These are phyloP conservation scores for Cystobasidium sp. DNA, from an alignment of 1,284 basidiomycete species.

Conservation along the genomic window DNA sequence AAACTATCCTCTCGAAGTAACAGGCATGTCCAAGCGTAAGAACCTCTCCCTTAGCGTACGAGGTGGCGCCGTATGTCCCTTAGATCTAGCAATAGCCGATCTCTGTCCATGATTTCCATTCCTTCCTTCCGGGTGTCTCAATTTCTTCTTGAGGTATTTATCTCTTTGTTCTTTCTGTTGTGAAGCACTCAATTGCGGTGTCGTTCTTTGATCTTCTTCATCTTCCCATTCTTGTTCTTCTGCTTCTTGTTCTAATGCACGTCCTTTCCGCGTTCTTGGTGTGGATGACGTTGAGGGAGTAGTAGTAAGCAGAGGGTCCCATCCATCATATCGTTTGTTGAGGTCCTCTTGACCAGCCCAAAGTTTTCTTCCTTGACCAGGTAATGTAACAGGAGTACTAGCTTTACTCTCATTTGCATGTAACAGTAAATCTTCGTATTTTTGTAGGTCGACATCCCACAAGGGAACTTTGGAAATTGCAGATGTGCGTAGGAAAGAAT, in stretches of 20 bases:
- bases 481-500: constrained; percentile 31
- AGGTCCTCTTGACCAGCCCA: constrained; percentile 43
- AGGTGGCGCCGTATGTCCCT: constrained; percentile 37
- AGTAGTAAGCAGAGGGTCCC: not conserved
- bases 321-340: not conserved
- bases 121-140: constrained; percentile 27
- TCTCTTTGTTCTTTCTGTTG: constrained; percentile 19
- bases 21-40: constrained; percentile 19
- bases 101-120: constrained; percentile 31
- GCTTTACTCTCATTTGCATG: not conserved
- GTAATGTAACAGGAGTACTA: constrained; percentile 25
- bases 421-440: constrained; percentile 18
- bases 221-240: constrained; percentile 16
- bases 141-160: constrained; percentile 18
- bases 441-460: constrained; percentile 25
- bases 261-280: not conserved
- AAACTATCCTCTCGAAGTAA: not conserved
- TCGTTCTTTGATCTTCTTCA: not conserved
- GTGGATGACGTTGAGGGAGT: not conserved
- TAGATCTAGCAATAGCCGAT: constrained; percentile 32
- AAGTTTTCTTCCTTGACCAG: constrained; percentile 33
- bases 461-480: constrained; percentile 37
- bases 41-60: constrained; percentile 18
- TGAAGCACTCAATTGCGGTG: not conserved
- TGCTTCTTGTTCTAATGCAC: not conserved